Conservation (phyloP, 495 filamentous ascomycete genomes). For the Chaetomidium leptoderma region DNA sequence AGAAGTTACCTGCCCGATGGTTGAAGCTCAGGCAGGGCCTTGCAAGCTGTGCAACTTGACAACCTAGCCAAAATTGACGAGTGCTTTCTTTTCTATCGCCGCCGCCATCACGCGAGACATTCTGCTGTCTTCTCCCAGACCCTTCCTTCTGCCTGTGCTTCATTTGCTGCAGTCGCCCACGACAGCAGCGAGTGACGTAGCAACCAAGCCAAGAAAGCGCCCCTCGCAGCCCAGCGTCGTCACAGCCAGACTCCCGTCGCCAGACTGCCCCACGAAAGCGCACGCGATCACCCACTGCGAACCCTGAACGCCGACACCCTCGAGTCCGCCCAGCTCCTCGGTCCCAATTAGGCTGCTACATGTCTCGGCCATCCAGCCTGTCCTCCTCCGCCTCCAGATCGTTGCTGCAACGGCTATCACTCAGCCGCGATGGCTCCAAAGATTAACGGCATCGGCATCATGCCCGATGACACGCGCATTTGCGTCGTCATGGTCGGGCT, state of each 20-base stretch:
- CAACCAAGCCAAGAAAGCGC: slow-evolving; percentile 3
- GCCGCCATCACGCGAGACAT: neutral
- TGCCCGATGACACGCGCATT: slow-evolving; percentile 92
- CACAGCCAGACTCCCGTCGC: slow-evolving; percentile 5
- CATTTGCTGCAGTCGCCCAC: neutral
- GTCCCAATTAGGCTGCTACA: slow-evolving; percentile 30
- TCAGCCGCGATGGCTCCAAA: slow-evolving; percentile 40
- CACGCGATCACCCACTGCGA: slow-evolving; percentile 30
- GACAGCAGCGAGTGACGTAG: slow-evolving; percentile 13
- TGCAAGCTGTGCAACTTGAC: neutral
- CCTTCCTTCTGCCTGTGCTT: neutral
- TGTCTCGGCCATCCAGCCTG: slow-evolving; percentile 24
- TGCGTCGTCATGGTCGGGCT: slow-evolving; percentile 99
- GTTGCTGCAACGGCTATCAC: slow-evolving; percentile 10
- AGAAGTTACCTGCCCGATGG: slow-evolving; percentile 8
- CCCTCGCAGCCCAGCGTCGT: neutral
- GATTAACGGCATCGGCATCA: slow-evolving; percentile 48
- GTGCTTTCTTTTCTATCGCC: neutral
- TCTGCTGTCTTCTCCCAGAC: neutral
- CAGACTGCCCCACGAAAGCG: slow-evolving; percentile 23
- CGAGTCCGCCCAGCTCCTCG: neutral
- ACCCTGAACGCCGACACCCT: neutral
- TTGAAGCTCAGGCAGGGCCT: slow-evolving; percentile 8
- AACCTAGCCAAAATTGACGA: neutral
- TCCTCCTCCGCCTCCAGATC: slow-evolving; percentile 7